These are phyloP conservation scores for Colletotrichum coccodes DNA, from an alignment of 2,329 filamentous ascomycete genomes.

Conservation along the genomic window DNA sequence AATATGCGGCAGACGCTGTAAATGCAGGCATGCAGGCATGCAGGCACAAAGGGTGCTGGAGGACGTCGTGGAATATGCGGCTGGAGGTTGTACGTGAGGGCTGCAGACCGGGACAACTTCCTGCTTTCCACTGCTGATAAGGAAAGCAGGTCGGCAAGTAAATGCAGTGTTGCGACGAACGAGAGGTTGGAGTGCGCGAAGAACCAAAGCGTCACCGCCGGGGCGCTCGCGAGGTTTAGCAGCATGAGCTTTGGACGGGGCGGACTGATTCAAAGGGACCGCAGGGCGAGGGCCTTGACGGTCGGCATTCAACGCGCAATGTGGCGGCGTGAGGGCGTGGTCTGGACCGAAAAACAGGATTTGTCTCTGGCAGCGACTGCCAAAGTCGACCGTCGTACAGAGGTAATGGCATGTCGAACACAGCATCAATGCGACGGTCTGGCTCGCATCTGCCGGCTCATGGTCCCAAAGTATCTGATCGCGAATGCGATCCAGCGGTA, in stretches of 20 bases:
- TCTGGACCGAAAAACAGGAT: constrained; percentile 1
- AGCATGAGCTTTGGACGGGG: not conserved
- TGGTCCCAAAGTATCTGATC: not conserved
- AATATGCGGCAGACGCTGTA: not conserved
- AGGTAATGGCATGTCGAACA: not conserved
- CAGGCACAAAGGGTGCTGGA: constrained; percentile 3
- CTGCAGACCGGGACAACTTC: not conserved
- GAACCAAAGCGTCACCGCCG: not conserved
- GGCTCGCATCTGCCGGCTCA: not conserved
- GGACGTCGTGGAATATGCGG: not conserved
- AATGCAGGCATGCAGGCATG: constrained; percentile 10
- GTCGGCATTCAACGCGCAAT: not conserved
- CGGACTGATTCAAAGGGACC: not conserved
- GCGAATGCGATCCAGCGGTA: constrained; percentile 17
- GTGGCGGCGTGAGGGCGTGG: not conserved
- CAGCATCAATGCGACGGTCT: not conserved
- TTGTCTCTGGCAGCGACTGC: not conserved
- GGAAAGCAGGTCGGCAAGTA: not conserved
- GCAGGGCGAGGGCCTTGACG: not conserved
- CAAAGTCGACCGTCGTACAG: constrained; percentile 3
- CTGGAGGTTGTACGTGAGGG: not conserved
- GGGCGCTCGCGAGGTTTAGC: not conserved
- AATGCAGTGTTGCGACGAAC: constrained; percentile 8
- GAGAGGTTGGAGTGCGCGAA: not conserved
- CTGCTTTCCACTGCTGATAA: not conserved